A percentile compares a stretch with the other conserved stretches of the same genome.
Evolutionary conservation across 495 filamentous ascomycete species (phyloP).

Genomic region (Neurospora tetraspora): DNA sequence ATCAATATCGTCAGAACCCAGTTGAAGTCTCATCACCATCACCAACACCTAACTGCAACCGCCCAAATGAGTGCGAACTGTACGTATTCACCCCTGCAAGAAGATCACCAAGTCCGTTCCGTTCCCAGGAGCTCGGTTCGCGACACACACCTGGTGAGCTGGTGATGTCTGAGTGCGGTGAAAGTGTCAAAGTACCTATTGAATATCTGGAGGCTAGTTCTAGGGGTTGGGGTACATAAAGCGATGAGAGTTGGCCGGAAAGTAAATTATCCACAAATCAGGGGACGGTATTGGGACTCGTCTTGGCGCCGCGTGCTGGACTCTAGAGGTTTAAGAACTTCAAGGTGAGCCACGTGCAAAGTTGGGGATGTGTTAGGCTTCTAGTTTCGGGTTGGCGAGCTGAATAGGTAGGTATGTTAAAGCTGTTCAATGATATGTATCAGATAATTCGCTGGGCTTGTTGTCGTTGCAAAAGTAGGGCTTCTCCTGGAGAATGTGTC

Average conservation of each 20-base stretch:
- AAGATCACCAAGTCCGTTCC: neutral
- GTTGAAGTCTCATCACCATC: neutral
- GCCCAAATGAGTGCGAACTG: neutral
- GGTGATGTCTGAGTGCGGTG: neutral
- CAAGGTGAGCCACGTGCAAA: neutral
- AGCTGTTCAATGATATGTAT: neutral
- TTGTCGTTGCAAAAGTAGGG: neutral
- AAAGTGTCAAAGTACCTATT: too few relatives aligned
- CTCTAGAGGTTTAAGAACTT: neutral
- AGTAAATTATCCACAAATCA: constrained; percentile 11
- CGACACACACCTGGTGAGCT: neutral
- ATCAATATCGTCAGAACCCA: neutral
- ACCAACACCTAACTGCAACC: neutral
- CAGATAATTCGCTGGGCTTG: neutral
- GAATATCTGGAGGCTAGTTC: neutral
- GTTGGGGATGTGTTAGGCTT: neutral
- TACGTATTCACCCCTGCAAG: neutral
- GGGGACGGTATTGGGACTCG: neutral
- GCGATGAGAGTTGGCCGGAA: neutral
- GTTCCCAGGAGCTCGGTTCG: neutral
- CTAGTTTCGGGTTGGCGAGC: neutral
- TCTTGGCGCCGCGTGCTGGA: neutral
- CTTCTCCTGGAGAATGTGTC: neutral
- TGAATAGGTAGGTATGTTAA: neutral
- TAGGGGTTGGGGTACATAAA: neutral